Base-by-base conservation (phyloP, 2,329 filamentous ascomycete species). In the Sclerotinia minor region DNA sequence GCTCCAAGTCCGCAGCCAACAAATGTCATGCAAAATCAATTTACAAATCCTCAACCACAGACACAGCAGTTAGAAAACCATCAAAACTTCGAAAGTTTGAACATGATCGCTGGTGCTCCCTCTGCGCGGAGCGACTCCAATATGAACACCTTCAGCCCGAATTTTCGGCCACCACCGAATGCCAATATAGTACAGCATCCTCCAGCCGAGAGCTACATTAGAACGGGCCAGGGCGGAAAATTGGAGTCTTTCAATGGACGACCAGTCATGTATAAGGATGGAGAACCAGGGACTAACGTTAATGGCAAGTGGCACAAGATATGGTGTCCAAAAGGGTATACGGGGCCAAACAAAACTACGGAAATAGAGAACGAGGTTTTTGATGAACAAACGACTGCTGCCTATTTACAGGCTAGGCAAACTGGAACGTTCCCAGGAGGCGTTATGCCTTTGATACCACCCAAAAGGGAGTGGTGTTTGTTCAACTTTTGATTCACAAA, bases 371-470 rank as follows among this genome's bases (percentile, higher is more conserved):
- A 81, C 1, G 83, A 85, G 8, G 76, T 78, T 49, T 92, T 92
- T 70, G 83, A 86, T 26, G 83, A 87, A 2, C 84, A 83, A 68
- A 83, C 86, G 26, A 85, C 85, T 74, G 82, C 81, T 49, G 83
- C 86, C 57, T 96, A 94, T 80, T 80, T 82, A 68, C 82, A 84
- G 55, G 88, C 93, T 76, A 81, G 83, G 57, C 82, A 86, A 71
- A 85, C 85, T 26, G 92, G 92, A 0, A 79, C 77, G 44, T 97
- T 96, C 77, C 83, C 85, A 53, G 87, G 87, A 47, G 89, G 89
- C 0, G 74, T 88, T 8, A 90, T 97, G 80, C 94, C 94, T 0
- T 83, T 90, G 73, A 80, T 92, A 57, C 92, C 94, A 26, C 94
- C 94, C 0, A 89, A 88, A 78, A 83, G 87, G 70, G 92, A 94